A percentile compares a stretch with the other conserved stretches of the same genome.
These are phyloP conservation scores for Fraxinus albicans DNA, from an alignment of 305 asterid genomes.

Conservation along the genomic window DNA sequence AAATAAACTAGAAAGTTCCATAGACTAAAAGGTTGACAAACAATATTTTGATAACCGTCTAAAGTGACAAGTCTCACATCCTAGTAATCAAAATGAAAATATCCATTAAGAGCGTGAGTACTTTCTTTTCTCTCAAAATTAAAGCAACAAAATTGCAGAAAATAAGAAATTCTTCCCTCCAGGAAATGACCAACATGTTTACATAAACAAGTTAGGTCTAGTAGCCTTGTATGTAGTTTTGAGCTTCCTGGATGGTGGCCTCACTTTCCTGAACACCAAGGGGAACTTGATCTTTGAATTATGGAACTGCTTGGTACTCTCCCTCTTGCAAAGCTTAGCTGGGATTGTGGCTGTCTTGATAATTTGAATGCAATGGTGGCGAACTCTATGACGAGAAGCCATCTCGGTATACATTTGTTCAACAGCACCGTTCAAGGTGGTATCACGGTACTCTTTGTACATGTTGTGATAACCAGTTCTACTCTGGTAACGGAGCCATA, in stretches of 20 bases:
- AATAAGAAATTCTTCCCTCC: neutral
- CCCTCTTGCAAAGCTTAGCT: slow-evolving; percentile 65
- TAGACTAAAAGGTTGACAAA: neutral
- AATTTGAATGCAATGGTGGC: slow-evolving; percentile 57
- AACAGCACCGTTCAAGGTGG: slow-evolving; percentile 53
- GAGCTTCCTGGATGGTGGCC: slow-evolving; percentile 61
- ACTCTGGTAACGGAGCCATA: slow-evolving; percentile 60
- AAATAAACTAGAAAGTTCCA: neutral
- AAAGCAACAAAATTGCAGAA: neutral
- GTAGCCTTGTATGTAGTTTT: slow-evolving; percentile 58
- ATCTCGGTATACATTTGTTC: slow-evolving; percentile 69
- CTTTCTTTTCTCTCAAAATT: neutral
- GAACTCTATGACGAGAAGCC: slow-evolving; percentile 66
- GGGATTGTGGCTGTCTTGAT: slow-evolving; percentile 62
- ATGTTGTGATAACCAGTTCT: slow-evolving; percentile 61
- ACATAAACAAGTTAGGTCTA: slow-evolving; percentile 57
- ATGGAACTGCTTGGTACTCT: slow-evolving; percentile 61
- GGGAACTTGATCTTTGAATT: slow-evolving; percentile 59
- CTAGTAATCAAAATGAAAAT: neutral
- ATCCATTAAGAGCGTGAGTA: neutral
- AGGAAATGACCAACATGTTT: slow-evolving; percentile 20
- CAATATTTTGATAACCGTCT: neutral
- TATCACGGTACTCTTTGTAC: slow-evolving; percentile 63
- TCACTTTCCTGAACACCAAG: slow-evolving; percentile 48
- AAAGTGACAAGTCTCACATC: neutral